phyloP scores from a whole-genome alignment of 2,329 filamentous ascomycete species.

The Ceratocystis harringtonii region DNA sequence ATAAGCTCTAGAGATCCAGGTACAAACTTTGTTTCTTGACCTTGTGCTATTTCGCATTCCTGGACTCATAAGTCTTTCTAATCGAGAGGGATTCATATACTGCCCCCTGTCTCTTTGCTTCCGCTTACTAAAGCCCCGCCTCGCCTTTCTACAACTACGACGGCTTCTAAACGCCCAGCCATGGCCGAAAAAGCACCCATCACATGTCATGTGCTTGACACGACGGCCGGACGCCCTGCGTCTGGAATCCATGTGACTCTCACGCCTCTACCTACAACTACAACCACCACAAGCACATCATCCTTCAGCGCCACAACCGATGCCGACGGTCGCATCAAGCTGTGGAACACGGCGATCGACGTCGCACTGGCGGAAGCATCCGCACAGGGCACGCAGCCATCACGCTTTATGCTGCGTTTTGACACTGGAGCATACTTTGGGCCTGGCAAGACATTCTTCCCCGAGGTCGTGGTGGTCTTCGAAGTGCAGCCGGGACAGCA shows the following conservation, averaged over 20 bases:
- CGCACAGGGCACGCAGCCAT: conserved; percentile 23
- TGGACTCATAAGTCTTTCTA: too few species aligned
- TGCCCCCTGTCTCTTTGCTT: background rate
- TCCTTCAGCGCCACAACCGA: conserved; percentile 56
- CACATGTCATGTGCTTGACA: conserved; percentile 79
- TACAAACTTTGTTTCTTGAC: too few species aligned
- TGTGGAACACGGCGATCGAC: conserved; percentile 33
- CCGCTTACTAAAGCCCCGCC: background rate
- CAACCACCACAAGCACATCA: conserved; percentile 5
- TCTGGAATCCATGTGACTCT: conserved; percentile 51
- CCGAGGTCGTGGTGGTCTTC: conserved; percentile 42
- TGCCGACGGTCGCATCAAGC: conserved; percentile 56
- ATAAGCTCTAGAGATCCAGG: background rate
- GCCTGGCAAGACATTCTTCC: conserved; percentile 44
- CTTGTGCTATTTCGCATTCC: too few species aligned
- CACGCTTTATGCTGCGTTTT: conserved; percentile 55
- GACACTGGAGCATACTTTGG: conserved; percentile 60
- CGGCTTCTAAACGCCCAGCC: conserved; percentile 6
- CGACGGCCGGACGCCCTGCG: conserved; percentile 55
- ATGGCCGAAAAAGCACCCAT: conserved; percentile 44
- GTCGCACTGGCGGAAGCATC: background rate
- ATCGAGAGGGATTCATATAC: too few species aligned
- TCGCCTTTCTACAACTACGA: background rate
- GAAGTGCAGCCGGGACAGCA: conserved; percentile 43
- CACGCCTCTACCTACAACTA: conserved; percentile 27